Conservation (phyloP, 176 grass and related monocot genomes). For the Oryza nivara region DNA sequence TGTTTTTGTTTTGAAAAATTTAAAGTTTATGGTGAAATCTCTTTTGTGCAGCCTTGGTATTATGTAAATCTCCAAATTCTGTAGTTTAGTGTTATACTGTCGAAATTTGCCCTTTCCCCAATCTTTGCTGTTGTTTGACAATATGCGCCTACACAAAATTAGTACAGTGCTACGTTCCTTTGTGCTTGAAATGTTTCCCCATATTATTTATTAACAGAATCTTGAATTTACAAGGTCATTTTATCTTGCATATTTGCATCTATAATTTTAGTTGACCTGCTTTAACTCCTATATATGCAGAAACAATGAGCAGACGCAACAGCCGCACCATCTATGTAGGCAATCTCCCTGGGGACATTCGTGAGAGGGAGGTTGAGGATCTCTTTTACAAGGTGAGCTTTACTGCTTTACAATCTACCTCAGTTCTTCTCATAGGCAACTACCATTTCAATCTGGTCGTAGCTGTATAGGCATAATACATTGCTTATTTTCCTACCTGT, state of each 20-base stretch:
- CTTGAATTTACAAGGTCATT: not conserved
- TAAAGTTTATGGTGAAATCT: not conserved
- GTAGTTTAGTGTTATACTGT: not conserved
- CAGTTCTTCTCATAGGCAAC: slow-evolving; percentile 17
- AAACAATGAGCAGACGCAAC: slow-evolving; percentile 74
- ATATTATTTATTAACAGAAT: slow-evolving; percentile 3
- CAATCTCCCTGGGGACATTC: slow-evolving; percentile 94
- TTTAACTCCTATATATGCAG: slow-evolving; percentile 25
- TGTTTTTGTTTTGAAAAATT: not conserved
- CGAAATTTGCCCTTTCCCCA: not conserved
- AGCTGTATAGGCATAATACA: not conserved
- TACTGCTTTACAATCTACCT: not conserved
- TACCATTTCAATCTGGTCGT: not conserved
- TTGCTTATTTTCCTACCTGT: not conserved
- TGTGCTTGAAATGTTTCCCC: not conserved
- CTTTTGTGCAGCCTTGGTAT: not conserved
- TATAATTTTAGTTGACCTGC: not conserved
- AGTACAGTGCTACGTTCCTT: not conserved
- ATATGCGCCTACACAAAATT: not conserved
- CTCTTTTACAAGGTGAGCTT: slow-evolving; percentile 84
- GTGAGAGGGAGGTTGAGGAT: slow-evolving; percentile 96
- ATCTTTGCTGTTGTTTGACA: not conserved
- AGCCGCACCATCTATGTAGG: slow-evolving; percentile 88
- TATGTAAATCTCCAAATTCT: not conserved
- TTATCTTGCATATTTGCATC: not conserved